Base-by-base conservation (phyloP, 768 basidiomycete species). In the Clitopilus passeckerianus region DNA sequence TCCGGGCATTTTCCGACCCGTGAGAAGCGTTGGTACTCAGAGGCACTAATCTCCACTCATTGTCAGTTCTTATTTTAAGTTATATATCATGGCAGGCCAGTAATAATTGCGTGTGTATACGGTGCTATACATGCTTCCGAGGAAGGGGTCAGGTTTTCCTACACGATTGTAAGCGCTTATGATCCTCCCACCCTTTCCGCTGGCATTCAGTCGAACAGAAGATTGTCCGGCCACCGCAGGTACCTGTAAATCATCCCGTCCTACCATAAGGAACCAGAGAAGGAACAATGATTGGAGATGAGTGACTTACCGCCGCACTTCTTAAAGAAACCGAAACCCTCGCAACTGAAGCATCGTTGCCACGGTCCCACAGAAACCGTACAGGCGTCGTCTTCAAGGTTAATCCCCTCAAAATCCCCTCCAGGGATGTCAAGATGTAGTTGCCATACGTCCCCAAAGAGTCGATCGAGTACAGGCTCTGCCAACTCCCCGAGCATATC, bases 311-410 rank as follows among this genome's bases (percentile, higher is more conserved):
- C 72, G 74, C 27, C 27, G 27, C 27, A 30, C 7, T 30, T 30
- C 64, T 71, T 72, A 71, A 72, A 75, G 0, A 58, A 61, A 0
- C 73, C 76, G 6, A 69, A 68, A 14, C 61, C 64, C 7, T 70
- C 73, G 63, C 77, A 76, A 4, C 59, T 63, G 58, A 75, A 76
- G 58, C 75, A 78, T 15, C 71, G 57, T 64, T 72, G 68, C 74
- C 73, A 78, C 27, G 75, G 75, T 2, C 77, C 75, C n/a, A 65
- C 61, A 59, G 60, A 44, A 12, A 53, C 74, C 5, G 70, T 72
- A 34, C 72, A 64, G 18, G 64, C 65, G 62, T 77, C 77, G 33
- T 73, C 72, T 58, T 71, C 70, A 33, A 72, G 35, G 59, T 76
- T 68, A 18, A 74, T 71, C 0, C 67, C 70, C 16, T 73, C 69